Base-by-base conservation (phyloP, 768 basidiomycete species). In the Trametes cubensis region DNA sequence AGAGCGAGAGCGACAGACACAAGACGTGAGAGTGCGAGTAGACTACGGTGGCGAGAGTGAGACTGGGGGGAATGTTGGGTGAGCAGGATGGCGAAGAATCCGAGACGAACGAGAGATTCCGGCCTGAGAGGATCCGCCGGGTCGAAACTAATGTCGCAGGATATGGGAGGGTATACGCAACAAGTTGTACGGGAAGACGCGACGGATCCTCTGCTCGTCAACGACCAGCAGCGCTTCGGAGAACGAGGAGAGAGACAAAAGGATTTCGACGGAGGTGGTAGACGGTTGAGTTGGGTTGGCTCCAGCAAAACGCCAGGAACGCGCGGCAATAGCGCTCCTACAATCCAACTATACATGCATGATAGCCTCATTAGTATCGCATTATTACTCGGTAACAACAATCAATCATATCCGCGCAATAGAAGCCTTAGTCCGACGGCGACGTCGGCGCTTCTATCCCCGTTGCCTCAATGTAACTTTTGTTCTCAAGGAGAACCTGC, bases 41-140 rank as follows among this genome's bases (percentile, higher is more conserved):
- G 45, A 58, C 15, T 39, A 52, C 11, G 44, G 49, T 20, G 67
- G 64, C 63, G 61, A 59, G 62, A 66, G 67, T 62, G 69, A 65
- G 63, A 66, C 64, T 65, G 67, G 65, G 50, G 63, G 41, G 56
- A 58, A 54, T 60, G 55, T 60, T 57, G 63, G 60, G 57, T 55
- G 68, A 63, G 65, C 42, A 58, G 49, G 38, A 51, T 60, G 54
- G 64, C 50, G 57, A 56, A 61, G 64, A 61, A 61, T 61, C 55
- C 44, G 63, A 58, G 55, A 63, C 57, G 67, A 51, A 52, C 49
- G 58, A 59, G 48, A 55, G 57, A 60, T 57, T 61, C 51, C 26
- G 45, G 66, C 60, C 63, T 64, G 60, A 67, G 80, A 82, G 79
- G 81, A 83, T 83, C 81, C 84, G 81, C 76, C 82, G 80, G 77